Evolutionary conservation across 2,329 filamentous ascomycete species (phyloP), one percentile per base, ranked within the genome.

Genomic region (Sarocladium strictum): DNA sequence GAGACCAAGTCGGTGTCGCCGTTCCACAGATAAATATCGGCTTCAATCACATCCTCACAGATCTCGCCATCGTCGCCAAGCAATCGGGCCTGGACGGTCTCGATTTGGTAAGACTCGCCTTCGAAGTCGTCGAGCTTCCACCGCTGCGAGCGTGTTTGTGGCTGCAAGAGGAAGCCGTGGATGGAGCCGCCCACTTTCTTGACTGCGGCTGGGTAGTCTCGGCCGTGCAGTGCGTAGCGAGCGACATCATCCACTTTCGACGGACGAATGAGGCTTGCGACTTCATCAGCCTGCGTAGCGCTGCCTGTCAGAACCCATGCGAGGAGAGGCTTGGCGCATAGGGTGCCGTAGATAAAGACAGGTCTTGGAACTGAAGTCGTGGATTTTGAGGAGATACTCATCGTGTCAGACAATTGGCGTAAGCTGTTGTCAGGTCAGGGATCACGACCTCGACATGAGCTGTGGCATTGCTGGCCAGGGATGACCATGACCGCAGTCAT

Each of bases 51-150:
- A 58, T 54, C 2, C 58, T 55, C 17, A 21, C 5, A 11, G 17
- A 21, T 17, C 23, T 35, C 47, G 15, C 21, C 47, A 11, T 15
- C 14, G 4, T 33, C 15, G 1, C 54, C 54, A 1, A 60, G 47
- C 19, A 64, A 19, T 1, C 43, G 27, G 0, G 59, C 58, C 0
- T 33, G 45, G 0, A 64, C 60, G 2, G 51, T 15, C 0, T 58
- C 59, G 1, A 54, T 15, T 2, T 50, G 56, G 27, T 66, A 68
- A 0, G 21, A 9, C n/a, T 66, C 60, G 0, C 64, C 64, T 40
- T 70, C 66, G 24, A 70, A 70, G 15, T 67, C 59, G 32, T 67
- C 67, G n/a, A 69, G 40, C 21, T 67, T 70, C 9, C 57, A 62
- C 2, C 67, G 60, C 32, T 67, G 61, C 0, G 63, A 62, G 1